Evolutionary conservation across 164 flowering plant genomes (phyloP), one percentile per base, ranked within the genome.

Genomic region (Nymphaea colorata): DNA sequence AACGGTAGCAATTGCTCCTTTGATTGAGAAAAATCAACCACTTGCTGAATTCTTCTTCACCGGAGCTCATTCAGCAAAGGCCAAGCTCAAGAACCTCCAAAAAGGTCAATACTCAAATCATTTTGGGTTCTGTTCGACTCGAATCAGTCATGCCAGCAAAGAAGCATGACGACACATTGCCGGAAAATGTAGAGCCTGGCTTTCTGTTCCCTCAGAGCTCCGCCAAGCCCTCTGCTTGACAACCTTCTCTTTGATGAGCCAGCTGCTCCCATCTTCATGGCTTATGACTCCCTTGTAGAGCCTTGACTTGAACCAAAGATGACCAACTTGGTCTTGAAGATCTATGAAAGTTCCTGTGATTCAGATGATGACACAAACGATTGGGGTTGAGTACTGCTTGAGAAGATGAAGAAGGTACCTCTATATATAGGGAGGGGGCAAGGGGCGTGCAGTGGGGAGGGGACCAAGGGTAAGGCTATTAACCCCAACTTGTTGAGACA

Each of bases 191-290:
- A 68, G 64, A 68, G 89, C 64, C 70, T 60, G 25, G 70, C 70
- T 61, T 51, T 60, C 53, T 61, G 70, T 70, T 87, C 85, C 67
- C 80, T 79, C 3, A 87, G 78, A 55, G 79, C 77, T 16, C 82
- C 85, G 62, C 93, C 87, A 55, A 85, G 74, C n/a, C 86, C 88
- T 75, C 77, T 82, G 74, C 82, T 80, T 8, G 83, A 71, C 6
- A 79, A 41, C 71, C 82, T 78, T 66, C 83, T 83, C 79, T 81
- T 84, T 8, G 81, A 74, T 3, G 55, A 12, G 12, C 4, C 12
- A 47, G 1, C 36, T 25, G 36, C 36, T 25, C 36, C 36, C 36
- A 47, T 47, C 55, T 47, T 47, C 55, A 47, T 47, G 55, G 55
- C 55, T 25, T 25, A 25, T 25, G 0, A 25, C 36, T 25, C 2